These are phyloP conservation scores for Penicillium sp. DNA, from an alignment of 2,329 filamentous ascomycete species.

Conservation along the genomic window DNA sequence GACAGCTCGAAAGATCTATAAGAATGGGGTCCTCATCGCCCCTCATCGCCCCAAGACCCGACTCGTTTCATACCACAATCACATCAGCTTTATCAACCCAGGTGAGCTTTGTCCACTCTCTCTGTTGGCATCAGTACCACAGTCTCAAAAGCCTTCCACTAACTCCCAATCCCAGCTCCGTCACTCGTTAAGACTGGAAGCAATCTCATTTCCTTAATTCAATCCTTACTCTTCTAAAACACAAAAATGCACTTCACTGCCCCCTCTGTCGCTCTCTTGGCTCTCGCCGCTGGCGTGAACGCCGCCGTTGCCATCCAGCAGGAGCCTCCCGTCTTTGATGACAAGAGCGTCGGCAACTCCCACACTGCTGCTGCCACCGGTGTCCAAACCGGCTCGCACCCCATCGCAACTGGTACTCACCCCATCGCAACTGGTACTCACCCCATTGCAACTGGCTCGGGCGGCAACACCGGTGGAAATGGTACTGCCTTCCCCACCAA, in stretches of 20 bases:
- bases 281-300: constrained; percentile 19
- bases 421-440: constrained; percentile 18
- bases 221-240: constrained; percentile 16
- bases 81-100: constrained; percentile 3
- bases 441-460: constrained; percentile 13
- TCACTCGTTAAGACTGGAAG: constrained; percentile 26
- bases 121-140: too few relatives aligned
- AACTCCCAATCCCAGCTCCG: constrained; percentile 12
- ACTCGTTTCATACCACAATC: constrained; percentile 1
- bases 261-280: constrained; percentile 19
- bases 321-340: constrained; percentile 18
- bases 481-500: constrained; percentile 13
- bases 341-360: constrained; percentile 7
- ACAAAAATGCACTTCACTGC: constrained; percentile 34
- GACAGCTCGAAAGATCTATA: constrained; percentile 20
- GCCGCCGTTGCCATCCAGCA: constrained; percentile 5
- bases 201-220: constrained; percentile 8
- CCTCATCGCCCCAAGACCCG: neutral
- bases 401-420: constrained; percentile 19
- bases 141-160: neutral
- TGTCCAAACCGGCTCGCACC: constrained; percentile 19
- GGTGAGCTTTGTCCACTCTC: constrained; percentile 2
- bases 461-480: neutral
- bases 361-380: neutral
- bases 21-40: constrained; percentile 13